Conservation (phyloP, 306 rosid genomes). For the Pueraria montana region DNA sequence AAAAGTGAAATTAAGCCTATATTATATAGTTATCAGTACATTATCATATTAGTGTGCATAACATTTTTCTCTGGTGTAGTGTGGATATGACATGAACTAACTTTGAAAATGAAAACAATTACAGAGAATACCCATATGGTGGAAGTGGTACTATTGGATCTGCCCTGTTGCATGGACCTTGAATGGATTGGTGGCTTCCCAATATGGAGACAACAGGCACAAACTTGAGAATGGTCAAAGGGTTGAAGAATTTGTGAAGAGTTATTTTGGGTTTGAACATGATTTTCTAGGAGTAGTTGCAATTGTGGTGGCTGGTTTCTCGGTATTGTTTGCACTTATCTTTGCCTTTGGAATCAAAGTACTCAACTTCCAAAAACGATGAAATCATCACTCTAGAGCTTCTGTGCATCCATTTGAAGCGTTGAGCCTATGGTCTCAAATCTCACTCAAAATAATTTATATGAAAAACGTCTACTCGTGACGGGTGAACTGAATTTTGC, state of each 20-base stretch:
- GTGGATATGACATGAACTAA: constrained; percentile 52
- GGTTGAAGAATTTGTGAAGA: constrained; percentile 67
- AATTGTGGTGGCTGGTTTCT: constrained; percentile 65
- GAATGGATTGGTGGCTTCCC: constrained; percentile 78
- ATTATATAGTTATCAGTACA: background rate
- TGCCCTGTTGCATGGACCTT: constrained; percentile 92
- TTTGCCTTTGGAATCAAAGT: constrained; percentile 71
- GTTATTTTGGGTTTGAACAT: constrained; percentile 72
- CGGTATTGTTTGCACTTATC: constrained; percentile 71
- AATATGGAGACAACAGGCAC: constrained; percentile 67
- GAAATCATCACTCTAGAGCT: constrained; percentile 22
- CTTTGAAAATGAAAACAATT: background rate
- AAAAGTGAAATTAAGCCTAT: background rate
- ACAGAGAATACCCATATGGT: constrained; percentile 94
- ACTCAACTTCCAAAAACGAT: constrained; percentile 78
- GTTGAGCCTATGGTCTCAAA: background rate
- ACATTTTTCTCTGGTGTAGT: background rate
- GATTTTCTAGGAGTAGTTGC: constrained; percentile 73
- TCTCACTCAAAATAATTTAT: background rate
- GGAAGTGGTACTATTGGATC: constrained; percentile 88
- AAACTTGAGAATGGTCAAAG: constrained; percentile 71
- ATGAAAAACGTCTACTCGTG: background rate
- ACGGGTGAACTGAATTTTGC: background rate
- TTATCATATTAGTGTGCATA: background rate
- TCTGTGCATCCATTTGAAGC: background rate